Conservation (phyloP, 352 stramenopile genomes). For the Discostella stelligera region DNA sequence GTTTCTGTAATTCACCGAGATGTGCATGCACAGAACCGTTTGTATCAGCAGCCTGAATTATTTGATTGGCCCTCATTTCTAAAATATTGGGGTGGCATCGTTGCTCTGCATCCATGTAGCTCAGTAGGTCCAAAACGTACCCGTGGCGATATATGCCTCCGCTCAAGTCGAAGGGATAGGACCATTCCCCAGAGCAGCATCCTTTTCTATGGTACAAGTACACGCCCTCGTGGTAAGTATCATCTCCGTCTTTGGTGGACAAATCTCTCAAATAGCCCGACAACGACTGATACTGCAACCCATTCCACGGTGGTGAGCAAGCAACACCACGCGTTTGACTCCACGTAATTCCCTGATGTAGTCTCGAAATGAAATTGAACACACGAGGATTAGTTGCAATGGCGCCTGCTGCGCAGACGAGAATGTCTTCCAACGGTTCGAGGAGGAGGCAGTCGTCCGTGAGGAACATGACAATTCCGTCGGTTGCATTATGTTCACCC, state of each 20-base stretch:
- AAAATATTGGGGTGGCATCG: constrained; percentile 80
- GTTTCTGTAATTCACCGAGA: constrained; percentile 36
- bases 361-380: constrained; percentile 84
- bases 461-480: constrained; percentile 48
- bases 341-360: constrained; percentile 83
- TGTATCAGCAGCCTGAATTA: constrained; percentile 36
- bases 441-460: constrained; percentile 58
- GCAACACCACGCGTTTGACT: constrained; percentile 80
- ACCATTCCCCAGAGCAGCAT: constrained; percentile 75
- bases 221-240: constrained; percentile 9
- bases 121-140: constrained; percentile 53
- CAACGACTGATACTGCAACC: constrained; percentile 44
- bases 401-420: constrained; percentile 20
- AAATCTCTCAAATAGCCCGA: not conserved
- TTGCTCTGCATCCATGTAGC: constrained; percentile 48
- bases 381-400: constrained; percentile 23
- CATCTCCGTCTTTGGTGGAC: not conserved
- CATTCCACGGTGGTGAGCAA: constrained; percentile 64
- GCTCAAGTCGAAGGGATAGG: constrained; percentile 87
- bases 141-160: constrained; percentile 81
- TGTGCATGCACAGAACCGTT: not conserved
- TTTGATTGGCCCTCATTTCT: constrained; percentile 78
- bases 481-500: not conserved
- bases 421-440: constrained; percentile 30
- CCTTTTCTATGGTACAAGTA: constrained; percentile 35